phyloP scores from a whole-genome alignment of 2,329 filamentous ascomycete genomes.

The Fusarium sp. region DNA sequence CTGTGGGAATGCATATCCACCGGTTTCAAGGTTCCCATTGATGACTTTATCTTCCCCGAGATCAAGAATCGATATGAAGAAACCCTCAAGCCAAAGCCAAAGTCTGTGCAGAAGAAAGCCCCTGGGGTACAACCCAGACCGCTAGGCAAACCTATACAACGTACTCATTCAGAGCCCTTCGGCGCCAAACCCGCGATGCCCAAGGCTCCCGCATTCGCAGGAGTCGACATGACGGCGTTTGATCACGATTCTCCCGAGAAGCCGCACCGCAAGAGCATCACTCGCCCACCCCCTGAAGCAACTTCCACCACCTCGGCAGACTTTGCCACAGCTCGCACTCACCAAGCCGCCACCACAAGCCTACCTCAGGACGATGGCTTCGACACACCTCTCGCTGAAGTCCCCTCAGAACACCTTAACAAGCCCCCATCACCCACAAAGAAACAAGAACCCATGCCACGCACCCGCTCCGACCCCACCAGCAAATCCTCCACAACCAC shows the following conservation, averaged over 20 bases:
- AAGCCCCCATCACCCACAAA: slow-evolving; percentile 53
- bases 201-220: slow-evolving; percentile 39
- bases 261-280: slow-evolving; percentile 6
- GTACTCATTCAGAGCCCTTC: slow-evolving; percentile 37
- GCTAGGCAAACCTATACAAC: slow-evolving; percentile 32
- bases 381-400: slow-evolving; percentile 55
- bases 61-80: slow-evolving; percentile 51
- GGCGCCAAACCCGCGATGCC: slow-evolving; percentile 21
- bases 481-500: slow-evolving; percentile 11
- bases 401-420: slow-evolving; percentile 56
- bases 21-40: slow-evolving; percentile 60
- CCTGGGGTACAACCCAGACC: slow-evolving; percentile 9
- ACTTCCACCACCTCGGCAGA: slow-evolving; percentile 50
- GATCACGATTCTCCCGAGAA: slow-evolving; percentile 46
- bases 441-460: slow-evolving; percentile 25
- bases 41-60: slow-evolving; percentile 61
- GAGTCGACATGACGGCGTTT: slow-evolving; percentile 57
- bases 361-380: slow-evolving; percentile 40
- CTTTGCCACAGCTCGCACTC: slow-evolving; percentile 57
- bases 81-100: slow-evolving; percentile 12
- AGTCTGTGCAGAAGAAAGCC: slow-evolving; percentile 2
- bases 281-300: slow-evolving; percentile 3
- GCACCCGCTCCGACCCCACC: slow-evolving; percentile 56
- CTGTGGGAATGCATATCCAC: slow-evolving; percentile 82
- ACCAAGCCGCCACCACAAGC: slow-evolving; percentile 46